These are phyloP conservation scores for Hymenoscyphus repandus DNA, from an alignment of 2,329 filamentous ascomycete species.

Conservation along the genomic window DNA sequence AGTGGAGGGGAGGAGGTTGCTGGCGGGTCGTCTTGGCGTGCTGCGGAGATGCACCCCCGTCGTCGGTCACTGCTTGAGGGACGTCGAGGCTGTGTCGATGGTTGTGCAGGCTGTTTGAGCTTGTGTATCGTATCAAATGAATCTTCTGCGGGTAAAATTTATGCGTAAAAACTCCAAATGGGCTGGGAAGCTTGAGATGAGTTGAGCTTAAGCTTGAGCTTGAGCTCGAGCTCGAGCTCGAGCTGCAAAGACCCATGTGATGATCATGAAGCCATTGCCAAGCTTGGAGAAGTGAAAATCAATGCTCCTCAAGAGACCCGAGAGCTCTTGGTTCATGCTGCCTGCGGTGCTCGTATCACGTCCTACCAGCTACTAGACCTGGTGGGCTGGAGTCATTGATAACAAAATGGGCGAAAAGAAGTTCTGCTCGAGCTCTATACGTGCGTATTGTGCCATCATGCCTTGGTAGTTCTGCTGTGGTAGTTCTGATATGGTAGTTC, in stretches of 20 bases:
- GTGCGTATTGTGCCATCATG: too few species aligned
- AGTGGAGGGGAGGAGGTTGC: not conserved
- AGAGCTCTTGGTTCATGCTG: too few species aligned
- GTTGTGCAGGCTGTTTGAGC: not conserved
- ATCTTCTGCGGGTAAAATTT: not conserved
- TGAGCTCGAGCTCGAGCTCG: not conserved
- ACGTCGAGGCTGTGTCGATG: not conserved
- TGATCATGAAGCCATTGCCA: not conserved
- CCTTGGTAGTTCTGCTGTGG: too few species aligned
- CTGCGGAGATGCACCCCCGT: not conserved
- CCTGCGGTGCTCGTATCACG: too few species aligned
- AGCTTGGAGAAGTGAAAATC: not conserved
- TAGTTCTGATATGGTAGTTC: too few species aligned
- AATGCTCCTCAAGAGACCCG: too few species aligned
- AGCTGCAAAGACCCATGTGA: not conserved
- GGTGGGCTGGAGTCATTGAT: too few species aligned
- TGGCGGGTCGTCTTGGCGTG: not conserved
- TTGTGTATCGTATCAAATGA: not conserved
- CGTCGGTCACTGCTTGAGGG: constrained; percentile 5
- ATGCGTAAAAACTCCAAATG: not conserved
- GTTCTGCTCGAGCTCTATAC: too few species aligned
- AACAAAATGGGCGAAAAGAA: too few species aligned
- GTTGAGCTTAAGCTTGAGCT: not conserved
- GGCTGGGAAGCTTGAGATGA: not conserved
- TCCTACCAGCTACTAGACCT: too few species aligned